Percentiles rank a stretch among this genome's conserved stretches.
phyloP scores from a whole-genome alignment of 805 yeast genomes.

The Candida andamanensis region DNA sequence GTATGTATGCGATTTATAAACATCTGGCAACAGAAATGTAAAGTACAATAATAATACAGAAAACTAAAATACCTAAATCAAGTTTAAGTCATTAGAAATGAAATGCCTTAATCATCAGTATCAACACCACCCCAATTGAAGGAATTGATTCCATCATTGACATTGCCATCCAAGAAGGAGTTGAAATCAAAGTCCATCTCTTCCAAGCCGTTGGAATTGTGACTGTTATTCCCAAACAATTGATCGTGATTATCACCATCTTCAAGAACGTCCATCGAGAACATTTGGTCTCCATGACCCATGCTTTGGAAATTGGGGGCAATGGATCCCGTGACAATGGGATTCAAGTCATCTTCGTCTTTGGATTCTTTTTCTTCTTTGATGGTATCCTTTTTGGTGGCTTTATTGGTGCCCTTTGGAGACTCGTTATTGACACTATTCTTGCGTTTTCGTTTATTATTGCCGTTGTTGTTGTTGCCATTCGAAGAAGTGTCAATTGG shows the following conservation, averaged over 20 bases:
- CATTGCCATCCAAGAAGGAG: constrained; percentile 34
- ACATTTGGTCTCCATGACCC: constrained; percentile 25
- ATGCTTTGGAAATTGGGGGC: constrained; percentile 16
- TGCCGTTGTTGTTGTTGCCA: constrained; percentile 4
- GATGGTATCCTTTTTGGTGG: constrained; percentile 13
- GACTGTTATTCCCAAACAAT: constrained; percentile 8
- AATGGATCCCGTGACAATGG: constrained; percentile 22
- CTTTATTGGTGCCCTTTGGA: constrained; percentile 25
- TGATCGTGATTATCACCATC: constrained; percentile 7
- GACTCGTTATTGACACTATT: constrained; percentile 21
- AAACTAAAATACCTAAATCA: too few species aligned
- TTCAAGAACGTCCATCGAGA: constrained; percentile 30
- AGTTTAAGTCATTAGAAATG: too few species aligned
- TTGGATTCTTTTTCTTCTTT: constrained; percentile 21
- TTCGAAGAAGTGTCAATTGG: constrained; percentile 14
- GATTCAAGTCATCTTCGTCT: constrained; percentile 13
- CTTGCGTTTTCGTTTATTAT: constrained; percentile 26
- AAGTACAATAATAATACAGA: too few species aligned
- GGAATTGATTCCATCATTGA: constrained; percentile 30
- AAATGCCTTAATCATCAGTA: constrained; percentile 14
- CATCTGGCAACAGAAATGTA: too few species aligned
- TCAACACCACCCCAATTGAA: constrained; percentile 39
- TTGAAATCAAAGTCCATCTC: constrained; percentile 43
- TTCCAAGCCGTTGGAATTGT: constrained; percentile 22
- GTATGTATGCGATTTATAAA: too few species aligned